Evolutionary conservation across 371 early-diverging fungal genomes (phyloP).

Genomic region (Mortierella sp.): DNA sequence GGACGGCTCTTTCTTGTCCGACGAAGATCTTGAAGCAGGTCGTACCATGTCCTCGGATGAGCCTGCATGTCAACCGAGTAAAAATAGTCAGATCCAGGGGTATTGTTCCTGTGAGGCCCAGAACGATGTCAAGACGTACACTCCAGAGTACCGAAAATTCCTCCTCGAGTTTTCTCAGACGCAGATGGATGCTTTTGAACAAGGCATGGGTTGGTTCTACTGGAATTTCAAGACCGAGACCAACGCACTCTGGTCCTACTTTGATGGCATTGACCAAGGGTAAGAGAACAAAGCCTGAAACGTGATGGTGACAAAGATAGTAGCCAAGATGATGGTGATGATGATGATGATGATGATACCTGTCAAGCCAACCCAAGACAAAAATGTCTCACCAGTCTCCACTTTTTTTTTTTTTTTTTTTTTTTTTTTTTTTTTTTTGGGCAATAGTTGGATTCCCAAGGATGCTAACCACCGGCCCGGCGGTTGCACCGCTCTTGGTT

Average conservation of each 20-base stretch:
- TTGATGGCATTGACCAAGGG: conserved; percentile 57
- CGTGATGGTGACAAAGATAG: no score
- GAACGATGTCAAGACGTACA: conserved; percentile 50
- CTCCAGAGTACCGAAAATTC: conserved; percentile 50
- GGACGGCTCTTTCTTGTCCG: conserved; percentile 64
- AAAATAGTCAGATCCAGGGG: conserved; percentile 17
- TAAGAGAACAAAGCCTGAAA: conserved; percentile 13
- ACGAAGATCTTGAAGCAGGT: conserved; percentile 22
- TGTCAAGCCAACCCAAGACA: background rate
- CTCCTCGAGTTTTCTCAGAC: conserved; percentile 56
- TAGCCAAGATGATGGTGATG: background rate
- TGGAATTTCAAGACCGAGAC: conserved; percentile 86
- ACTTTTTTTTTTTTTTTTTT: background rate
- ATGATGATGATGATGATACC: background rate
- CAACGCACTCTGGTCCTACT: conserved; percentile 79
- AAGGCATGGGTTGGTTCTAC: conserved; percentile 76
- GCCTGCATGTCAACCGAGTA: conserved; percentile 29
- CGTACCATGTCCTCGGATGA: conserved; percentile 37
- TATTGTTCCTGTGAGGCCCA: conserved; percentile 63
- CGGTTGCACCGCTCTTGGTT: conserved; percentile 34
- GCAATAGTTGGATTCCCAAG: conserved; percentile 41
- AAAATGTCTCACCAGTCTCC: background rate
- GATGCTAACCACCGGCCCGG: conserved; percentile 47
- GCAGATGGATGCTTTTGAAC: conserved; percentile 67
- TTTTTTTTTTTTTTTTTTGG: background rate